Conservation (phyloP, 148 eudicot genomes). For the Fallopia convolvulus region DNA sequence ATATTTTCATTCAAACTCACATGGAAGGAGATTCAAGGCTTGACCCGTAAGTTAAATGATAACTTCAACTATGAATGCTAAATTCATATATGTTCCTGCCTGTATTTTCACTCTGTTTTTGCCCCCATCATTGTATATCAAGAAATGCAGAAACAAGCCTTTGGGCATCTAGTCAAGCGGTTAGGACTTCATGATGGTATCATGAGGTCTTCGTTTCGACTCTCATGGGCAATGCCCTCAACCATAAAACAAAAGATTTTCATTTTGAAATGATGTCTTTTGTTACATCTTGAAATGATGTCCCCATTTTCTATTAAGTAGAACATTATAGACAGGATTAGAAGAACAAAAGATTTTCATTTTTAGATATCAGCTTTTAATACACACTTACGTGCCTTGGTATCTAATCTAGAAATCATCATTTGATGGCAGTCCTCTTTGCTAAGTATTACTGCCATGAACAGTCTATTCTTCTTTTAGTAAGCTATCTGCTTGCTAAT, state of each 20-base stretch:
- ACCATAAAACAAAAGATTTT: no score
- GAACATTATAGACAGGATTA: background rate
- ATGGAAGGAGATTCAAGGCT: conserved; percentile 60
- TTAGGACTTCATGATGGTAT: no score
- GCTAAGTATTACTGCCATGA: background rate
- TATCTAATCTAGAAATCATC: background rate
- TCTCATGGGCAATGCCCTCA: no score
- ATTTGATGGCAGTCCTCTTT: background rate
- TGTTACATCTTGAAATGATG: background rate
- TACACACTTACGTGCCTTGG: background rate
- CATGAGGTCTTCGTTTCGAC: no score
- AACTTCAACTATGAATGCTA: background rate
- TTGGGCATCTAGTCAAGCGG: no score
- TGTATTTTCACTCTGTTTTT: background rate
- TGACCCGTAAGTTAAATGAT: conserved; percentile 53
- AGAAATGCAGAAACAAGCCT: background rate
- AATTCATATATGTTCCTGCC: background rate
- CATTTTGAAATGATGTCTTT: no score
- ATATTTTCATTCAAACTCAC: conserved; percentile 65
- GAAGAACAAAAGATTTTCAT: background rate
- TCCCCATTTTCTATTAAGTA: background rate
- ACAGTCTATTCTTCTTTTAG: background rate
- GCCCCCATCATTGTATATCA: background rate
- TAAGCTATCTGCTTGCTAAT: background rate
- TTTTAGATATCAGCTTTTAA: background rate